Conservation (phyloP, 2,329 filamentous ascomycete species). For the Bipolaris cookei region DNA sequence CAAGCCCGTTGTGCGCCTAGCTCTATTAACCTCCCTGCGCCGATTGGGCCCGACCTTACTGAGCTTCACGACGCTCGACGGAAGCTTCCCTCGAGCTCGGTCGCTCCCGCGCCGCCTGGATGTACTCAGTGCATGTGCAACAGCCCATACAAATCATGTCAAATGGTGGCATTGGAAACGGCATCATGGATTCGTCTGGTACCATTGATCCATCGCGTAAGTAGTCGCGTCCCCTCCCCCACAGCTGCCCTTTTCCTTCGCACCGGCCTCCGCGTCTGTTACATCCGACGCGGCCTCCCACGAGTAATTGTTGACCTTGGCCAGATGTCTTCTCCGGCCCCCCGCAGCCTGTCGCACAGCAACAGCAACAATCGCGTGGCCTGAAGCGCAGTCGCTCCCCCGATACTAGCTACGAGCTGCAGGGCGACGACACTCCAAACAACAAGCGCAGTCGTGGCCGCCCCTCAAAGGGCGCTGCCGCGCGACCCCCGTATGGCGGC, state of each 20-base stretch:
- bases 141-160: constrained; percentile 46
- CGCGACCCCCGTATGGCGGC: constrained; percentile 56
- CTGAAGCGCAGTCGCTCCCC: constrained; percentile 53
- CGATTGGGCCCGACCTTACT: constrained; percentile 30
- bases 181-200: constrained; percentile 50
- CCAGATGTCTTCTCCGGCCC: constrained; percentile 39
- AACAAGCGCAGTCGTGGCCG: constrained; percentile 55
- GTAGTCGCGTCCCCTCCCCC: constrained; percentile 9
- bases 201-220: constrained; percentile 50
- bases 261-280: constrained; percentile 33
- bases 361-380: constrained; percentile 41
- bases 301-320: constrained; percentile 32
- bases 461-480: constrained; percentile 62
- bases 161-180: constrained; percentile 50
- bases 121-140: constrained; percentile 50
- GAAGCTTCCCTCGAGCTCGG: constrained; percentile 38
- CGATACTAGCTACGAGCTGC: constrained; percentile 46
- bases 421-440: constrained; percentile 34
- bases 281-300: constrained; percentile 41
- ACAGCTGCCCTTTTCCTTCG: neutral
- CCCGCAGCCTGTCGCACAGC: constrained; percentile 41
- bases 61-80: constrained; percentile 25
- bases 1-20: constrained; percentile 23
- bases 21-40: constrained; percentile 16
- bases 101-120: constrained; percentile 47